These are phyloP conservation scores for Planoprotostelium fungivorum DNA, from an alignment of 78 protist species.

Conservation along the genomic window DNA sequence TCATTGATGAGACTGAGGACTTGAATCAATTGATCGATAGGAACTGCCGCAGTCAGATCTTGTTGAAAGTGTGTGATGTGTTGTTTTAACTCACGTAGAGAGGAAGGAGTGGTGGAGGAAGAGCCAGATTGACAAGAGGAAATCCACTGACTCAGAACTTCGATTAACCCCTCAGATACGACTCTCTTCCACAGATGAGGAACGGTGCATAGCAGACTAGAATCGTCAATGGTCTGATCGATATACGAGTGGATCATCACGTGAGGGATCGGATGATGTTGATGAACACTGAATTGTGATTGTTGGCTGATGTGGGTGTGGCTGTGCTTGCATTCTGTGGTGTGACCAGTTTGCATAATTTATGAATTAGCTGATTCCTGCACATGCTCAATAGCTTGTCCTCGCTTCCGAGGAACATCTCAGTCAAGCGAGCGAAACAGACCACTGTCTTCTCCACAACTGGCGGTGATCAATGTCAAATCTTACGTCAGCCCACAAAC, in stretches of 20 bases:
- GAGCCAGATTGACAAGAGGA: background rate
- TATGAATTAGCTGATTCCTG: too few relatives aligned
- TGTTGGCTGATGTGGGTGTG: background rate
- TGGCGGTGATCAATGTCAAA: background rate
- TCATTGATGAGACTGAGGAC: slow-evolving; percentile 49
- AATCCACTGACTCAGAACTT: background rate
- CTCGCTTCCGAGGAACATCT: background rate
- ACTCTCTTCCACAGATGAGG: background rate
- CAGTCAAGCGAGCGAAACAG: slow-evolving; percentile 32
- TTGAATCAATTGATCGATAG: slow-evolving; percentile 1
- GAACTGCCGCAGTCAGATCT: background rate
- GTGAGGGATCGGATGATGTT: slow-evolving; percentile 21
- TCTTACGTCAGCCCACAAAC: background rate
- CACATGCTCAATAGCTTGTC: background rate
- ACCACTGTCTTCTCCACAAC: slow-evolving; percentile 31
- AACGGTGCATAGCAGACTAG: background rate
- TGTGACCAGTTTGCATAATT: background rate
- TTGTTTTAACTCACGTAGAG: background rate
- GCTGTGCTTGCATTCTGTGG: background rate
- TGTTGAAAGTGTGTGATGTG: background rate
- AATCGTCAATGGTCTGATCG: background rate
- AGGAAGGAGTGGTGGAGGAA: background rate
- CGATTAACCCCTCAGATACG: background rate
- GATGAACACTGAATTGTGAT: background rate
- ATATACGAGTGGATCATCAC: background rate